Base-by-base conservation (phyloP, 305 asterid species). In the Fraxinus ornus region DNA sequence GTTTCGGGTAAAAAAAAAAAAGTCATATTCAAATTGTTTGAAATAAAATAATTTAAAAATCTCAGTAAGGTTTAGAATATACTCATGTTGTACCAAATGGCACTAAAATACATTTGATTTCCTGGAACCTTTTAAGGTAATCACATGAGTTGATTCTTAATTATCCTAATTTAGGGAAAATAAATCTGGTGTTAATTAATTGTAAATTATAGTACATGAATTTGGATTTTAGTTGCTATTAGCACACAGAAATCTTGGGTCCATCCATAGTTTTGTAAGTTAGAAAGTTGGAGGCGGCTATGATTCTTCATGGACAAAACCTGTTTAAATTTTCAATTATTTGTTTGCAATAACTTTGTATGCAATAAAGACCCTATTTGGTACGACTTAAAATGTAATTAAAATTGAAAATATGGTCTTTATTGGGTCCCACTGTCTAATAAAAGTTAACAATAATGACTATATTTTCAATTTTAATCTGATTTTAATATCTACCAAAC, bases 261-360 rank as follows among this genome's bases (percentile, higher is more conserved):
- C 86, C 84, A 81, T 75, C 92, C 92, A 84, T 57, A 32, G 93
- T 82, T 86, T 87, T 74, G 26, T 79, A 80, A 3, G 21, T 26
- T 52, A 47, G 30, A 76, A 9, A 57, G 21, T 84, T 81, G 71
- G 76, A 80, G 26, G 66, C 62, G 47, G 39, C 0, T 2, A 15
- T 17, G 37, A 2, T 4, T 76, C 0, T 60, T 15, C 30, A 33
- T 28, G 12, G 39, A 37, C 60, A 41, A 41, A 37, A 33, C 74
- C 3, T 28, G 36, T 68, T 68, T 21, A 8, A 28, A 1, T 68
- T 80, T 33, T 47, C 41, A 44, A 49, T 32, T 30, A 47, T 41
- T 78, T 8, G 39, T 47, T 81, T 47, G 7, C 19, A 1, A 28
- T 26, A 26, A 12, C 39, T 36, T 36, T 36, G 37, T 35, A 35